Evolutionary conservation across 106 monocot genomes (phyloP).

Genomic region (Ottelia alismoides): DNA sequence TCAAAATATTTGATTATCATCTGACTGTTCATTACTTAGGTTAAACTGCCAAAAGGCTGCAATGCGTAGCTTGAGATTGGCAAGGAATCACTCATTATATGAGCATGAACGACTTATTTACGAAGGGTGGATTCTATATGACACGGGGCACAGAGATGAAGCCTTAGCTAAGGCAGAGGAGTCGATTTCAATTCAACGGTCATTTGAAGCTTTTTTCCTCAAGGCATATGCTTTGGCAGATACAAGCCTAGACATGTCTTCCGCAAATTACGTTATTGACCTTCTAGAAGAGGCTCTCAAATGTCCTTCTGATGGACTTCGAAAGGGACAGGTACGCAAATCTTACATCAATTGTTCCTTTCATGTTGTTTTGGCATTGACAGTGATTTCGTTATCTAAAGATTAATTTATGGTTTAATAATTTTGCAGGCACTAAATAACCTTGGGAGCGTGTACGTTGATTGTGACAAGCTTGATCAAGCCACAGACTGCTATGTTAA

Average conservation of each 20-base stretch:
- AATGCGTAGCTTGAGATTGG: constrained; percentile 79
- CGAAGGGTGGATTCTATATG: constrained; percentile 99
- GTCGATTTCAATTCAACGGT: constrained; percentile 76
- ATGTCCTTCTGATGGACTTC: constrained; percentile 94
- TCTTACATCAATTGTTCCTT: neutral
- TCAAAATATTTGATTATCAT: neutral
- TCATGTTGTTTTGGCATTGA: neutral
- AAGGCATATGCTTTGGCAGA: constrained; percentile 98
- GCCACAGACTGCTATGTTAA: constrained; percentile 82
- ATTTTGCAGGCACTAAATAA: constrained; percentile 77
- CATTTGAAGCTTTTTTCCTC: constrained; percentile 96
- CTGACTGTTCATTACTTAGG: constrained; percentile 15
- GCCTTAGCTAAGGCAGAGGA: constrained; percentile 92
- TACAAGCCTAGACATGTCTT: constrained; percentile 45
- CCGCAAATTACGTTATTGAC: constrained; percentile 60
- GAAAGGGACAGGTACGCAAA: constrained; percentile 82
- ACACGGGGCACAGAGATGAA: constrained; percentile 90
- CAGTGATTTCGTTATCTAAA: too few relatives aligned
- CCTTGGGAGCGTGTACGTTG: constrained; percentile 93
- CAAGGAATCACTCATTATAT: constrained; percentile 62
- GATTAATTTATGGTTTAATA: neutral
- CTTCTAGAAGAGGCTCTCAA: constrained; percentile 79
- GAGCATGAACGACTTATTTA: constrained; percentile 93
- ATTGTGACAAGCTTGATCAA: constrained; percentile 72
- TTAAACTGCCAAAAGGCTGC: constrained; percentile 97